Conservation (phyloP, 495 filamentous ascomycete genomes). For the Chaetomium cochliodes region DNA sequence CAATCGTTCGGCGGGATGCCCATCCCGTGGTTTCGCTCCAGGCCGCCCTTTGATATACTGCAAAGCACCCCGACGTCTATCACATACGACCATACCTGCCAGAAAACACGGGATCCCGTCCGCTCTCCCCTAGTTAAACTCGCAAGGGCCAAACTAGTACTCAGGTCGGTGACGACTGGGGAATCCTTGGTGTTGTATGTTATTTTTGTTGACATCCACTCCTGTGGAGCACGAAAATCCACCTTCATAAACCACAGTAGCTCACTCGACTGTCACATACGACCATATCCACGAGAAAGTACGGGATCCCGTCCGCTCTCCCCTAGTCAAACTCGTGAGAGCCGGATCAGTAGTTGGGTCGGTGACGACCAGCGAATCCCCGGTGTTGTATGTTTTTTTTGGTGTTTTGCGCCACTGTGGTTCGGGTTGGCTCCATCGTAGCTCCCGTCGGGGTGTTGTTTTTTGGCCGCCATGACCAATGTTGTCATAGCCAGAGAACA, state of each 20-base stretch:
- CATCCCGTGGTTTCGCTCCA: not conserved
- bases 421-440: too few species aligned
- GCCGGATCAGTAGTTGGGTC: slow-evolving; percentile 45
- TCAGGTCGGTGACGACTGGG: slow-evolving; percentile 44
- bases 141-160: slow-evolving; percentile 36
- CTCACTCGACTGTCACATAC: too few species aligned
- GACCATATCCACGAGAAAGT: too few species aligned
- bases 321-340: slow-evolving; percentile 41
- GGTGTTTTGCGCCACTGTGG: too few species aligned
- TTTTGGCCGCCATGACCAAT: too few species aligned
- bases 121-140: slow-evolving; percentile 51
- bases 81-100: slow-evolving; percentile 19
- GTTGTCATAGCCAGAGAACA: too few species aligned
- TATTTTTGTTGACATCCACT: too few species aligned
- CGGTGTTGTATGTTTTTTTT: slow-evolving; percentile 44
- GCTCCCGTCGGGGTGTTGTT: too few species aligned
- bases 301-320: slow-evolving; percentile 15
- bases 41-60: not conserved
- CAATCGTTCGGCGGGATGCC: not conserved
- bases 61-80: not conserved
- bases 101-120: slow-evolving; percentile 49
- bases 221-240: too few species aligned
- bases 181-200: slow-evolving; percentile 50
- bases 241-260: too few species aligned
- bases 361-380: slow-evolving; percentile 44